Percentiles rank a stretch among this genome's conserved stretches.
Evolutionary conservation across 2,329 filamentous ascomycete genomes (phyloP).

Genomic region (Aspergillus sp.): DNA sequence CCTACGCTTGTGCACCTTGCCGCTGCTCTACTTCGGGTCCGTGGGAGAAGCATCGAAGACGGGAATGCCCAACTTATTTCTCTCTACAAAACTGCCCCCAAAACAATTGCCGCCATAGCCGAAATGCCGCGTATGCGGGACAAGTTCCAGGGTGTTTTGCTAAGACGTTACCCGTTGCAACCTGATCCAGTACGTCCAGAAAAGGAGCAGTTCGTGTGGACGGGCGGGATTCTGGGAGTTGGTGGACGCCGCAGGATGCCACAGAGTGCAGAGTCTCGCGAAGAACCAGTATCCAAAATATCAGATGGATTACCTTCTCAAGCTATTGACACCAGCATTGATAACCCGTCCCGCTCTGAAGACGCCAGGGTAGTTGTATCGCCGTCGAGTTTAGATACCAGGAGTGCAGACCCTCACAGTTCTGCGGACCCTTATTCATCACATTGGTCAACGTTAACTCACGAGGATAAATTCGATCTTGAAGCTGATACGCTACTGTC

Average conservation of each 20-base stretch:
- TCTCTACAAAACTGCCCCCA: constrained; percentile 33
- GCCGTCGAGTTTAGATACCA: background rate
- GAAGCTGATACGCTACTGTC: constrained; percentile 24
- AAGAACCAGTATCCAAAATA: background rate
- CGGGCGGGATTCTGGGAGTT: constrained; percentile 34
- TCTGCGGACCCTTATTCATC: background rate
- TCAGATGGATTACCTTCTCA: background rate
- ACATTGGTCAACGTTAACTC: constrained; percentile 16
- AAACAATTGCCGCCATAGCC: constrained; percentile 37
- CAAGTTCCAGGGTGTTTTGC: constrained; percentile 41
- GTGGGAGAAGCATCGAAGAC: constrained; percentile 34
- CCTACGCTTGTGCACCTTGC: constrained; percentile 45
- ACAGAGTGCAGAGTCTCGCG: constrained; percentile 1
- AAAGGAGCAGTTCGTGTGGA: constrained; percentile 30
- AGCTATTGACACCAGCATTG: background rate
- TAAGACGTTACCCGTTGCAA: constrained; percentile 33
- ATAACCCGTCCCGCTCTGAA: background rate
- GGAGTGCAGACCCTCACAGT: background rate
- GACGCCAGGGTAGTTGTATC: background rate
- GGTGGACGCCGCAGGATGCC: constrained; percentile 22
- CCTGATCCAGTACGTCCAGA: constrained; percentile 18
- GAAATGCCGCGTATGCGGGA: constrained; percentile 42
- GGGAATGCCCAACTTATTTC: constrained; percentile 30
- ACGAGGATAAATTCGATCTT: constrained; percentile 27
- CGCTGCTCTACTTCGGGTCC: constrained; percentile 38